Evolutionary conservation across 441 rosid genomes (phyloP), one percentile per base, ranked within the genome.

Genomic region (Pelargonium australe): DNA sequence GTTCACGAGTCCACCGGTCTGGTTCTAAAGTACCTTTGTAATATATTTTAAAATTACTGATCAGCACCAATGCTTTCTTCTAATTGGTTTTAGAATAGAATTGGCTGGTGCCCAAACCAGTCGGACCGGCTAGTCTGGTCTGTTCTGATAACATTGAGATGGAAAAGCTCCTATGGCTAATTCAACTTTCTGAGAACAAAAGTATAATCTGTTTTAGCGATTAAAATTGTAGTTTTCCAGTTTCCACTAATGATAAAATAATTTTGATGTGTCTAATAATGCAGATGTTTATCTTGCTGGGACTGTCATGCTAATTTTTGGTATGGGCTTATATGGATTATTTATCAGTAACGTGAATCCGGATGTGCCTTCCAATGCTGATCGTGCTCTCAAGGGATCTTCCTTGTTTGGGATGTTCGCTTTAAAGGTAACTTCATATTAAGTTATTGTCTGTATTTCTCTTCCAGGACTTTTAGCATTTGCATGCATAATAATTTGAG

Each of bases 401-500:
- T 92, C 98, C 64, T 79, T 92, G 57, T 92, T 89, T 28, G 98
- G 98, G 73, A 92, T 92, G 98, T 92, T 92, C 76, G 85, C 92
- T 63, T 70, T 74, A 47, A 74, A 74, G 73, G 77, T 57, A 64
- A 65, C 23, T n/a, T 37, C n/a, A 41, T 23, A 23, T 23, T n/a
- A 1, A 47, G 13, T 10, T 11, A n/a, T 12, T 44, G 49, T 44
- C 49, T 44, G 49, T 44, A 44, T 44, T 12, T 47, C 55, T 47
- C 55, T 47, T 47, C 5, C 55, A 47, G 55, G 13, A 12, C 14
- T 47, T 13, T 47, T 47, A 47, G 55, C n/a, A 47, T 47, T 1
- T 47, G 55, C 55, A 47, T 47, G 55, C n/a, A 47, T 47, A 47
- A 13, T 12, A 47, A n/a, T 47, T 47, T 47, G 55, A 47, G 2